phyloP scores from a whole-genome alignment of 176 grass and related monocot genomes.

The Otatea glauca region DNA sequence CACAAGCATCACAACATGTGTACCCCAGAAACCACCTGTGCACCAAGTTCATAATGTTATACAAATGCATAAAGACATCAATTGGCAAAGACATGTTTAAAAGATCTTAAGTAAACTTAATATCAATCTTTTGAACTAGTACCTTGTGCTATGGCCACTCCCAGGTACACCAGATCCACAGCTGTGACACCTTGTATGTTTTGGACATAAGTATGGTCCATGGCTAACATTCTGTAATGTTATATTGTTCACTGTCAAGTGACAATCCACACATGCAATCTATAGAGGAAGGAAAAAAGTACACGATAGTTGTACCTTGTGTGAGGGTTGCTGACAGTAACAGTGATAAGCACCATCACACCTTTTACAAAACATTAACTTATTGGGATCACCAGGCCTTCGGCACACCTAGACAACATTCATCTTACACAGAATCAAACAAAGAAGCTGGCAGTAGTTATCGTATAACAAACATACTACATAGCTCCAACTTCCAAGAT shows the following conservation, averaged over 20 bases:
- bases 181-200: constrained; percentile 97
- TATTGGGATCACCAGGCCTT: constrained; percentile 92
- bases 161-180: constrained; percentile 97
- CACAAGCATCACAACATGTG: constrained; percentile 98
- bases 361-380: constrained; percentile 99
- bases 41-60: constrained; percentile 31
- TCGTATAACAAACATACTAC: background rate
- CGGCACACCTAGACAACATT: constrained; percentile 74
- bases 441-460: constrained; percentile 18
- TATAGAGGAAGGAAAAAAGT: background rate
- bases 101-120: constrained; percentile 32
- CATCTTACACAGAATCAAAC: constrained; percentile 29
- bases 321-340: constrained; percentile 97
- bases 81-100: constrained; percentile 25
- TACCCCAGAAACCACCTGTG: constrained; percentile 98
- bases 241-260: constrained; percentile 35
- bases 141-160: constrained; percentile 98
- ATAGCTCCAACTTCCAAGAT: constrained; percentile 12
- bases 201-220: constrained; percentile 95
- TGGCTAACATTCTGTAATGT: constrained; percentile 83
- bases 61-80: constrained; percentile 10
- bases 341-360: constrained; percentile 98
- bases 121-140: constrained; percentile 17
- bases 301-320: constrained; percentile 67
- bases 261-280: constrained; percentile 8